phyloP scores from a whole-genome alignment of 371 early-diverging fungal species.

The Mucor piriformis region DNA sequence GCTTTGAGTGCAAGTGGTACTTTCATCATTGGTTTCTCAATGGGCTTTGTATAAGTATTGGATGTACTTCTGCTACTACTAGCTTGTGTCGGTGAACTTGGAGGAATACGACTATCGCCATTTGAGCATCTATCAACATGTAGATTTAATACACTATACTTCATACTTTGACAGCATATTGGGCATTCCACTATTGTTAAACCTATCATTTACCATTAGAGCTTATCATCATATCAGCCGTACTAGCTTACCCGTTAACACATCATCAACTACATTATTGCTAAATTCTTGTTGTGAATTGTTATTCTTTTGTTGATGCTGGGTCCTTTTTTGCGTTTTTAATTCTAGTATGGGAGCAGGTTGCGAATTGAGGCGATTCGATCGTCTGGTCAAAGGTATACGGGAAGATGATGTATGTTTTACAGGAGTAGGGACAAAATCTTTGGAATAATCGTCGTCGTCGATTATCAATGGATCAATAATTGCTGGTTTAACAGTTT shows the following conservation, averaged over 20 bases:
- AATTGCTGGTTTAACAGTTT: too few relatives aligned
- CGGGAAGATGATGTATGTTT: not conserved
- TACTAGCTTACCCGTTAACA: not conserved
- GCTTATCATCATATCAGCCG: not conserved
- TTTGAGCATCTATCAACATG: slow-evolving; percentile 27
- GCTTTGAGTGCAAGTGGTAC: not conserved
- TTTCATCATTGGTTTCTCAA: not conserved
- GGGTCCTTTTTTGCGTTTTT: too few relatives aligned
- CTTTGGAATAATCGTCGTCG: not conserved
- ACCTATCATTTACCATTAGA: not conserved
- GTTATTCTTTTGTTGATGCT: too few relatives aligned
- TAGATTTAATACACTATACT: slow-evolving; percentile 12
- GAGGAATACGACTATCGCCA: slow-evolving; percentile 15
- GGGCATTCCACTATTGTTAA: slow-evolving; percentile 24
- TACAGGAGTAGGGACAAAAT: not conserved
- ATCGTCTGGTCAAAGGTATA: not conserved
- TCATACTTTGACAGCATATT: slow-evolving; percentile 19
- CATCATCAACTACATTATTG: not conserved
- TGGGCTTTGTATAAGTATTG: too few relatives aligned
- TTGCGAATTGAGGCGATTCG: slow-evolving; percentile 5
- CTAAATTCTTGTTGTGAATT: too few relatives aligned
- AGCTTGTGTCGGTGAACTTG: not conserved
- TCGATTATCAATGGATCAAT: too few relatives aligned
- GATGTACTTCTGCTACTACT: not conserved
- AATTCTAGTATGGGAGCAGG: too few relatives aligned